These are phyloP conservation scores for Candida pseudoglaebosa DNA, from an alignment of 805 yeast genomes.

Conservation along the genomic window DNA sequence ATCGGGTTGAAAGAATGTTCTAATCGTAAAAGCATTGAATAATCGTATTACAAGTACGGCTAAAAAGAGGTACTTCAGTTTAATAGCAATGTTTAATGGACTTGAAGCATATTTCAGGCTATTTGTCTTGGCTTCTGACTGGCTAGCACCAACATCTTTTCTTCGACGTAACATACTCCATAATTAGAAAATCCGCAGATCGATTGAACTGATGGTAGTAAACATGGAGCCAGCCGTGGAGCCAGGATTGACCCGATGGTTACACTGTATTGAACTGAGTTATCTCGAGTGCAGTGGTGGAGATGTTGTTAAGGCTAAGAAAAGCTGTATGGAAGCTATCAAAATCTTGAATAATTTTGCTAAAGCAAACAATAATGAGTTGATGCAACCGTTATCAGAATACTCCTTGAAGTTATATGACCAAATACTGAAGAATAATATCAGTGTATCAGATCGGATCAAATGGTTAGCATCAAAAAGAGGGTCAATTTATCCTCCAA, in stretches of 20 bases:
- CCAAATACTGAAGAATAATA: background rate
- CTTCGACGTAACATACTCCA: constrained; percentile 1
- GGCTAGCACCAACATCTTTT: background rate
- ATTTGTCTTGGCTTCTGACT: too few relatives aligned
- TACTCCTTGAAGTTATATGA: constrained; percentile 22
- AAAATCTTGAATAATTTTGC: constrained; percentile 20
- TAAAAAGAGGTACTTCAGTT: background rate
- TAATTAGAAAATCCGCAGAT: background rate
- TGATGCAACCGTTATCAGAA: constrained; percentile 14
- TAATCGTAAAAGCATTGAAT: constrained; percentile 57
- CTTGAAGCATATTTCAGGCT: too few relatives aligned
- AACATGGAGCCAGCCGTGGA: too few relatives aligned
- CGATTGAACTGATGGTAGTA: too few relatives aligned
- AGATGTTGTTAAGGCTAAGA: constrained; percentile 14
- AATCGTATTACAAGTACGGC: constrained; percentile 18
- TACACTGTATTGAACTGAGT: constrained; percentile 13
- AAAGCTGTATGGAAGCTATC: constrained; percentile 18
- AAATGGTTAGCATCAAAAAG: constrained; percentile 26
- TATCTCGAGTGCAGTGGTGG: constrained; percentile 14
- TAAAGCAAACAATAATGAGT: constrained; percentile 6
- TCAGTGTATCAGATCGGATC: constrained; percentile 15
- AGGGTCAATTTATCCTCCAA: constrained; percentile 16
- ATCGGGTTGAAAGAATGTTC: constrained; percentile 92
- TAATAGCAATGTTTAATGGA: background rate
- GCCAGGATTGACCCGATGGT: background rate